phyloP scores from a whole-genome alignment of 2,329 filamentous ascomycete genomes.

The Penicillium glabrum region DNA sequence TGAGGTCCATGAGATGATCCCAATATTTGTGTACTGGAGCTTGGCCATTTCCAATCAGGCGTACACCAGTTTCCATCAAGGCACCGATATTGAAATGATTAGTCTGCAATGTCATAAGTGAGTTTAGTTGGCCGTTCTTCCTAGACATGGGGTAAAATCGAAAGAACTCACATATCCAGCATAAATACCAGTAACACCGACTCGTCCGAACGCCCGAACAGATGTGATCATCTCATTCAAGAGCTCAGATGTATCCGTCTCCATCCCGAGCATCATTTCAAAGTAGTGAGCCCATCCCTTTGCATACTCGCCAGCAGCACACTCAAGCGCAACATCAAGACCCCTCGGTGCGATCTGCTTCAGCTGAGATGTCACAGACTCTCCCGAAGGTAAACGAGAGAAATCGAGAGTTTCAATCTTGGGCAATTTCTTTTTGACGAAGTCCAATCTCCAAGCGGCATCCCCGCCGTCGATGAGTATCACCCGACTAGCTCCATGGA shows the following conservation, averaged over 20 bases:
- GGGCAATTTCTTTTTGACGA: conserved; percentile 63
- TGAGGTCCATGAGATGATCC: conserved; percentile 67
- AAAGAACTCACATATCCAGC: conserved; percentile 35
- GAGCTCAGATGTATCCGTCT: conserved; percentile 75
- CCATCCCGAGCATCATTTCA: conserved; percentile 63
- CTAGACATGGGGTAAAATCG: not conserved
- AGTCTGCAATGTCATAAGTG: not conserved
- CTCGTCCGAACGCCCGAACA: conserved; percentile 60
- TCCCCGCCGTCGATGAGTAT: conserved; percentile 75
- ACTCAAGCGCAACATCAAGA: conserved; percentile 73
- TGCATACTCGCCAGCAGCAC: conserved; percentile 62
- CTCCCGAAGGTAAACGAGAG: conserved; percentile 59
- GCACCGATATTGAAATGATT: conserved; percentile 82
- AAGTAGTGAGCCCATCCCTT: conserved; percentile 63
- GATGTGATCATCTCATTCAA: conserved; percentile 57
- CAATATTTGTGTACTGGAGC: conserved; percentile 80
- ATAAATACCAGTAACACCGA: conserved; percentile 74
- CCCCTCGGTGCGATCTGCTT: conserved; percentile 74
- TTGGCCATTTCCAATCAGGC: conserved; percentile 68
- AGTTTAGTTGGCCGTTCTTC: not conserved
- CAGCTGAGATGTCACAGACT: conserved; percentile 68
- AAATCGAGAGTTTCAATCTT: conserved; percentile 71
- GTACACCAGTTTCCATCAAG: conserved; percentile 79
- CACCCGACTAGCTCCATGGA: conserved; percentile 71
- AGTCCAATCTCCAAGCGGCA: conserved; percentile 64